A percentile compares a stretch with the other conserved stretches of the same genome.
Evolutionary conservation across 148 eudicot species (phyloP).

Genomic region (Vaccinium corymbosum): DNA sequence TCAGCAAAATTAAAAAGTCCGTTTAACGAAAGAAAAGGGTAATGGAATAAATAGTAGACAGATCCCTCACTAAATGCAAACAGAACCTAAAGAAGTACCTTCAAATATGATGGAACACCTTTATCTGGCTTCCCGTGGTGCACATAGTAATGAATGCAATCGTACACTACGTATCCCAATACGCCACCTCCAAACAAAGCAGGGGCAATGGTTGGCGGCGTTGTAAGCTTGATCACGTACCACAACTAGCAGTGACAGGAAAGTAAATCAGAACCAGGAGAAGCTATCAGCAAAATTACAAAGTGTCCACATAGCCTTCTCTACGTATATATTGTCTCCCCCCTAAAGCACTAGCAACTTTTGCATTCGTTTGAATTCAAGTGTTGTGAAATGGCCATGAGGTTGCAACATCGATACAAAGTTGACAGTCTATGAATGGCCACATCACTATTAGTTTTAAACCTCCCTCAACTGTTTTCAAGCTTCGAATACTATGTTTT

Average conservation of each 20-base stretch:
- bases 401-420: neutral
- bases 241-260: conserved; percentile 52
- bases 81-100: conserved; percentile 42
- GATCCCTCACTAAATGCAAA: neutral
- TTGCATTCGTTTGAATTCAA: neutral
- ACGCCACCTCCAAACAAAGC: conserved; percentile 84
- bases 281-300: neutral
- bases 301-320: neutral
- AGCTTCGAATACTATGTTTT: neutral
- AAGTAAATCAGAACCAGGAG: neutral
- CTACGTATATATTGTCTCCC: neutral
- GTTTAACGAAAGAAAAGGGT: no score
- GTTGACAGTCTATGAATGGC: neutral
- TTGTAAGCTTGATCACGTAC: conserved; percentile 47
- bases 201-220: conserved; percentile 68
- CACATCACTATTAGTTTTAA: neutral
- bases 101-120: conserved; percentile 52
- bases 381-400: neutral
- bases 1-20: no score
- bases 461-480: neutral
- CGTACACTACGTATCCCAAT: conserved; percentile 84
- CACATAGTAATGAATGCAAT: conserved; percentile 87
- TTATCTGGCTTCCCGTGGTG: conserved; percentile 89
- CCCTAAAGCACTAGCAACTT: neutral
- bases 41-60: no score